Base-by-base conservation (phyloP, 371 early-diverging fungal species). In the Sporodiniella umbellata region DNA sequence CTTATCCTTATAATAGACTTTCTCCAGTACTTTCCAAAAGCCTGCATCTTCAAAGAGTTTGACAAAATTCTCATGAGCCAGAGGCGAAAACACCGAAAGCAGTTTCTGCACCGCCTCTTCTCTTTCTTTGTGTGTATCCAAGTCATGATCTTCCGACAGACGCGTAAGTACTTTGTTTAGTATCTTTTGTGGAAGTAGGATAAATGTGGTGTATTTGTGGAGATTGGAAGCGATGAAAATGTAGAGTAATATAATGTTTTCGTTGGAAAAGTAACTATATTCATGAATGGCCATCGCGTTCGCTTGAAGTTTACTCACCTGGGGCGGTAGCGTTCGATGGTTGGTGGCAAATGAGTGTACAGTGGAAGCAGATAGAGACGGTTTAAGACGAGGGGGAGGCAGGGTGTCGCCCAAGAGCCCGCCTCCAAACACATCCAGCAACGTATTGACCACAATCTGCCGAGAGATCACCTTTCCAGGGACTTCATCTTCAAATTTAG, bases 1-100 rank as follows among this genome's bases (percentile, higher is more conserved):
- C 40, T 72, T 78, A 22, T 81, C 79, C 7, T 70, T 68, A 7
- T 80, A 78, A 51, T 86, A 83, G 8, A 86, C 73, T 30, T 75
- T 68, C 54, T 90, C 89, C 23, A 86, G 60, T 7, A 89, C 85
- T 42, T 79, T 71, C 83, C 86, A 92, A 57, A 89, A 85, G 0
- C 82, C 80, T 5, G 84, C 85, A 22, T 79, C 66, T 57, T 85
- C 83, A 53, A 84, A 90, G 12, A 80, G 52, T 2, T 60, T 28
- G 28, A 83, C 64, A 62, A 87, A 76, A 17, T 64, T 66, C 8
- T 78, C 76, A 25, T 80, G 74, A 40, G 87, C 81, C 11, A 56
- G 52, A 10, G 86, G 84, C 4, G 76, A 77, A 60, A 81, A 86
- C 1, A 84, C 79, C 1, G 77, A 72, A 4, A 91, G 56, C 2